Evolutionary conservation across 2,329 filamentous ascomycete genomes (phyloP).

Genomic region (Neophaeococcomyces mojaviensis): DNA sequence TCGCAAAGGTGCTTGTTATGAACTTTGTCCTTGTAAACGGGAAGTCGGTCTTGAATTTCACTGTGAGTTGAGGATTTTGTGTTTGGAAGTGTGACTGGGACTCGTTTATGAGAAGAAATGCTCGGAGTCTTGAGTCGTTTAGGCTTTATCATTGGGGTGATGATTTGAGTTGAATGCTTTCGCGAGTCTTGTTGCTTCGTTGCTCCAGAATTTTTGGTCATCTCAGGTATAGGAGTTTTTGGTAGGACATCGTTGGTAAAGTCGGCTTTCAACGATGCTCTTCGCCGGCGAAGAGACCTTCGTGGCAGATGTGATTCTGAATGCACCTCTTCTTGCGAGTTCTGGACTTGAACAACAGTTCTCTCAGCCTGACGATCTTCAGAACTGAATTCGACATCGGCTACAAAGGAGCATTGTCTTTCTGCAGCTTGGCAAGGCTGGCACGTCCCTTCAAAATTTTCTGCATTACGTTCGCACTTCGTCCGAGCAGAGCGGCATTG

Average conservation of each 20-base stretch:
- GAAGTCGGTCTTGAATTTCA: not conserved
- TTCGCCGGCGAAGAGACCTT: not conserved
- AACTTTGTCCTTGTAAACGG: not conserved
- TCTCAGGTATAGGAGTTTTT: no score
- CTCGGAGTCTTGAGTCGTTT: no score
- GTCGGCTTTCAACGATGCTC: not conserved
- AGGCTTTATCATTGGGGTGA: no score
- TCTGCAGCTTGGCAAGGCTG: constrained; percentile 1
- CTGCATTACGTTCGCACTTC: not conserved
- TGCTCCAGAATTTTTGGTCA: no score
- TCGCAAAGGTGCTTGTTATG: not conserved
- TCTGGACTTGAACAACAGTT: not conserved
- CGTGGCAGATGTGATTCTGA: not conserved
- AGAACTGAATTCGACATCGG: not conserved
- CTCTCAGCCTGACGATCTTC: not conserved
- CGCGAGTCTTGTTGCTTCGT: no score
- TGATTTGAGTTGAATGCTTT: no score
- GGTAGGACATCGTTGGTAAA: no score
- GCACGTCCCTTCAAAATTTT: not conserved
- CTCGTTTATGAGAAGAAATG: no score
- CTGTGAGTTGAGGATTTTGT: no score
- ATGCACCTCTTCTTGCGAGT: not conserved
- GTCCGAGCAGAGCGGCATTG: constrained; percentile 1
- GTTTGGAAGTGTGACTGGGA: no score
- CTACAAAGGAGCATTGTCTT: not conserved